Conservation (phyloP, 352 stramenopile genomes). For the Phytophthora nicotianae region DNA sequence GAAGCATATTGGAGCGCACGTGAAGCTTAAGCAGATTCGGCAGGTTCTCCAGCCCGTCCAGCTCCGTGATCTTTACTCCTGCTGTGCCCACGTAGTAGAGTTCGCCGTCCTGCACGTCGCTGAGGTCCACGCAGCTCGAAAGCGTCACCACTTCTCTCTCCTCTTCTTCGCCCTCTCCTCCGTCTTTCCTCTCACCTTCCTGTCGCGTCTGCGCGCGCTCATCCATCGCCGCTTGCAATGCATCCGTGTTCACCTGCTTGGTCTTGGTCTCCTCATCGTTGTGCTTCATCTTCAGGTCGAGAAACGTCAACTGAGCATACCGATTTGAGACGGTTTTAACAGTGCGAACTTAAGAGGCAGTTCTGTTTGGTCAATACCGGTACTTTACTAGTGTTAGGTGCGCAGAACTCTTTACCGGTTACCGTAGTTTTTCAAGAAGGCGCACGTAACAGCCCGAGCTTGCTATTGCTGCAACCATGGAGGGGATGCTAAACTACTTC, state of each 20-base stretch:
- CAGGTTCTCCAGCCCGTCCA: constrained; percentile 66
- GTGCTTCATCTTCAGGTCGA: constrained; percentile 14
- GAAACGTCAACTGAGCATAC: background rate
- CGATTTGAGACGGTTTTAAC: background rate
- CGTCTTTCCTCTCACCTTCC: background rate
- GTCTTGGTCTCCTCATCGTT: constrained; percentile 1
- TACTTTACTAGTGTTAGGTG: too few species aligned
- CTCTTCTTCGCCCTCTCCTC: constrained; percentile 36
- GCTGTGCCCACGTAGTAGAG: constrained; percentile 85
- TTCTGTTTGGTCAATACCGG: too few species aligned
- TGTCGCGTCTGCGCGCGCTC: constrained; percentile 26
- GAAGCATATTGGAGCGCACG: constrained; percentile 82
- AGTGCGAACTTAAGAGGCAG: background rate
- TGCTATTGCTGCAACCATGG: constrained; percentile 51
- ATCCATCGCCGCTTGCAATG: constrained; percentile 41
- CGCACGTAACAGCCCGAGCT: constrained; percentile 15
- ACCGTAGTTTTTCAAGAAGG: background rate
- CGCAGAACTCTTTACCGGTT: background rate
- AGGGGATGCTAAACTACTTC: constrained; percentile 90
- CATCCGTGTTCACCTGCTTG: constrained; percentile 47
- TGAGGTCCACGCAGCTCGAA: constrained; percentile 77
- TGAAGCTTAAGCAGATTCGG: constrained; percentile 62
- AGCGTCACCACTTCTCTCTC: constrained; percentile 43
- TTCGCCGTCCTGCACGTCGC: constrained; percentile 64
- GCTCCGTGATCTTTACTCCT: constrained; percentile 74